Evolutionary conservation across 352 stramenopile genomes (phyloP).

Genomic region (Pythium pyrilobum): DNA sequence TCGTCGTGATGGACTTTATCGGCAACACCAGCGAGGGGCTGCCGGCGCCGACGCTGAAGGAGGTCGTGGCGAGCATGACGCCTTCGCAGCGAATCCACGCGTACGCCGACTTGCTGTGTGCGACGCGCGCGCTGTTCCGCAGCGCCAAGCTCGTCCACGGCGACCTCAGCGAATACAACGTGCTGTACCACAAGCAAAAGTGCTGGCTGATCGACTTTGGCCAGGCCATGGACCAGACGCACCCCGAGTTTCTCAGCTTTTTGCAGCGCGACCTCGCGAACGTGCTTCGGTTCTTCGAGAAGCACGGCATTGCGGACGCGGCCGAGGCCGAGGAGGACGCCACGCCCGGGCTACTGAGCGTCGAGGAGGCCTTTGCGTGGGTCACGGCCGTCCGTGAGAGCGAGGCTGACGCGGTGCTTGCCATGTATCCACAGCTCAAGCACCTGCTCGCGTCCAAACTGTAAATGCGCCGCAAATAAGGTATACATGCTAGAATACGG

Average conservation of each 20-base stretch:
- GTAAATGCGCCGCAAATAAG: no score
- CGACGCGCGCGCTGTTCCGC: slow-evolving; percentile 47
- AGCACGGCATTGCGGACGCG: slow-evolving; percentile 20
- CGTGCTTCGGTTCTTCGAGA: slow-evolving; percentile 75
- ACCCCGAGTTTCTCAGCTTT: slow-evolving; percentile 60
- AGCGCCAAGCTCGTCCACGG: slow-evolving; percentile 50
- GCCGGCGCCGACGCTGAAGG: slow-evolving; percentile 65
- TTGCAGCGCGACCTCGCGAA: slow-evolving; percentile 73
- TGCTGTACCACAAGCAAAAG: slow-evolving; percentile 65
- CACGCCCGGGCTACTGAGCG: not conserved
- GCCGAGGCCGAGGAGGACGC: not conserved
- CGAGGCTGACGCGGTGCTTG: not conserved
- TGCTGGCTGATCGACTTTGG: slow-evolving; percentile 92
- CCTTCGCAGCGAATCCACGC: slow-evolving; percentile 38
- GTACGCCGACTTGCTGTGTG: slow-evolving; percentile 51
- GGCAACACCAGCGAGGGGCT: slow-evolving; percentile 34
- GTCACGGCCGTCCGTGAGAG: not conserved
- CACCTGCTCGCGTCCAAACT: not conserved
- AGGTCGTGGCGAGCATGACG: slow-evolving; percentile 46
- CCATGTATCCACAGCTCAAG: not conserved
- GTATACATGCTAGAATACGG: no score
- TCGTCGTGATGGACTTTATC: slow-evolving; percentile 74
- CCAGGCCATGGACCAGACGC: slow-evolving; percentile 79
- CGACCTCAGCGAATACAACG: slow-evolving; percentile 88
- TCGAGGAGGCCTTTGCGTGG: slow-evolving; percentile 8